Evolutionary conservation across 768 basidiomycete species (phyloP).

Genomic region (Mycena pura): DNA sequence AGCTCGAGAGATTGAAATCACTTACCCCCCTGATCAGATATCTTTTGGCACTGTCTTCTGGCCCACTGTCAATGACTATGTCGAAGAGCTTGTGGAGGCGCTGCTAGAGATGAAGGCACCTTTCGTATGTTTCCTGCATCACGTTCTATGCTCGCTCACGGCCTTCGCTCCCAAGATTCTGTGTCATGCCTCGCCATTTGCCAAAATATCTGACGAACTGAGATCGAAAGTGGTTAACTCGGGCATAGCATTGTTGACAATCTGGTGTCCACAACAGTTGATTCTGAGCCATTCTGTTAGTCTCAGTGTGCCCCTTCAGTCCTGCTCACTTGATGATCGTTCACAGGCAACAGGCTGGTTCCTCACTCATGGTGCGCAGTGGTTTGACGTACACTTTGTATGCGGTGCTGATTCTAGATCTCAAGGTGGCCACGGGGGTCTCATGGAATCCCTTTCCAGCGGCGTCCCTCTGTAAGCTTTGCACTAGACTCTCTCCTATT

Average conservation of each 20-base stretch:
- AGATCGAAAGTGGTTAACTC: neutral
- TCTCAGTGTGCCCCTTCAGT: neutral
- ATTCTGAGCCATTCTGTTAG: constrained; percentile 9
- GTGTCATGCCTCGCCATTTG: constrained; percentile 12
- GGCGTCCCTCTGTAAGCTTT: neutral
- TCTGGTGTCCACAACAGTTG: constrained; percentile 2
- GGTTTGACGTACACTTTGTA: too few species aligned
- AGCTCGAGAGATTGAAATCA: neutral
- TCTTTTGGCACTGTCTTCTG: constrained; percentile 13
- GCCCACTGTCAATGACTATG: neutral
- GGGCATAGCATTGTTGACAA: neutral
- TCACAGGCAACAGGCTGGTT: constrained; percentile 4
- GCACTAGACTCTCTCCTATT: neutral
- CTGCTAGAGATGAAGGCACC: neutral
- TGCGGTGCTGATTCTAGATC: too few species aligned
- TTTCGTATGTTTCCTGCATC: constrained; percentile 2
- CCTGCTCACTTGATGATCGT: neutral
- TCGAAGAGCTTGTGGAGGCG: constrained; percentile 2
- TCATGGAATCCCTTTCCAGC: constrained; percentile 4
- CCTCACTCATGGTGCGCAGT: constrained; percentile 7
- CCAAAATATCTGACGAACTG: neutral
- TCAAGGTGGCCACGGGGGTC: neutral
- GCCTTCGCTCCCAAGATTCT: neutral
- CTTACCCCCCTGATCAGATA: neutral
- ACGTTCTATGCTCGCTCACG: neutral